Base-by-base conservation (phyloP, 1,284 basidiomycete genomes). In the Tetrapyrgos nigripes region DNA sequence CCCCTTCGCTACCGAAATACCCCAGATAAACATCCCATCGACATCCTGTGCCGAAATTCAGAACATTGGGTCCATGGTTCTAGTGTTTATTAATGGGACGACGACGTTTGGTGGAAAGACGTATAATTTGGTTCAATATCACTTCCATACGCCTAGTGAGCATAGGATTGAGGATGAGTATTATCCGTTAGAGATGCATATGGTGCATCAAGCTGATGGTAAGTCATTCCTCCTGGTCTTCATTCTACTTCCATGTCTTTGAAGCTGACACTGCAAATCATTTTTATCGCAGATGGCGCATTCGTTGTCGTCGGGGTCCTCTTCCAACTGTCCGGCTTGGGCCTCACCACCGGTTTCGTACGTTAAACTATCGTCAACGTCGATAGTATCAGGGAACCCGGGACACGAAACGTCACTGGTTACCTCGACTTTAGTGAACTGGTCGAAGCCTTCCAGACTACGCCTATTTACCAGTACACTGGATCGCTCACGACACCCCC, bases 71-170 rank as follows among this genome's bases (percentile, higher is more conserved):
- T 24, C 59, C 26, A 57, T 55, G 49, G 19, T 60, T 11, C 50
- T 57, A n/a, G 55, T 53, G 17, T 23, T 53, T 6, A 26, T 46
- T 17, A 33, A 43, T n/a, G 59, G 59, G 14, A 53, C 35, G 27
- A 60, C 55, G 47, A 45, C 43, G 26, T 53, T 46, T 40, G 49
- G 27, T 14, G 55, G 55, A 14, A 57, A 52, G 29, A 28, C 40
- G 29, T 60, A 27, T 44, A 17, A 35, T 10, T 55, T 60, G 11
- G 26, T n/a, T 27, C 59, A 60, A 37, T 60, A 57, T 50, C 59
- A 60, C 47, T 37, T 57, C 26, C 59, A 60, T 21, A 60, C 59
- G 10, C 59, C 59, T 1, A 53, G 49, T 21, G 59, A 60, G 43
- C 59, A 60, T 26, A 26, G 51, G 4, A 53, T 60, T 5, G 21